Evolutionary conservation across 306 rosid species (phyloP), one percentile per base, ranked within the genome.

Genomic region (Alnus rubra): DNA sequence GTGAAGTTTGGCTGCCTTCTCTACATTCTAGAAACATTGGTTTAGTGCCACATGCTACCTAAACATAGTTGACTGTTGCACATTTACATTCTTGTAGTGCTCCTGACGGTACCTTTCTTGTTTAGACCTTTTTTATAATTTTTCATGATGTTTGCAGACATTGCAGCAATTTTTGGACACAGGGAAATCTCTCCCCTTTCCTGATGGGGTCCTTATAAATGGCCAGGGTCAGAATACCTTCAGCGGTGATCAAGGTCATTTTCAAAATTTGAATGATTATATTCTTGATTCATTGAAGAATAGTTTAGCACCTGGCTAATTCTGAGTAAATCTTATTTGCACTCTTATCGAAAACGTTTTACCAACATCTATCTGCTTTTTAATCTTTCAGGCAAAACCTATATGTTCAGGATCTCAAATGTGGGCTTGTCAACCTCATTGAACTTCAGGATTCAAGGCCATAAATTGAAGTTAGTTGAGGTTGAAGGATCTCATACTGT

Each of bases 401-500:
- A 91, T 52, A 95, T 86, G 96, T 93, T 95, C 42, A 85, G 98
- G 84, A 84, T 95, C 85, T 95, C 99, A 76, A 95, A 95, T 80
- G 93, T 95, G 39, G 99, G 98, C 16, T 77, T 93, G 84, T 88
- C 93, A 69, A 90, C 92, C 76, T 87, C 98, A 37, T 82, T 93
- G 6, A 93, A 91, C 88, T 93, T 93, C 81, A 86, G 99, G 74
- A 95, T 95, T 76, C 96, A 93, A 42, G 93, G 96, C 23, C 99
- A 95, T 79, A 62, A 31, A 54, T 19, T 95, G 82, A 95, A 93
- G 84, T 74, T 95, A 70, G 93, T 93, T 33, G 99, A 95, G 82
- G 89, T 90, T 45, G 99, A 95, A 90, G 99, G 99, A 74, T 93
- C 99, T 42, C 99, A 95, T 80, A 81, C 89, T 28, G 11, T 91